Conservation (phyloP, 306 rosid genomes). For the Hippophae gyantsensis region DNA sequence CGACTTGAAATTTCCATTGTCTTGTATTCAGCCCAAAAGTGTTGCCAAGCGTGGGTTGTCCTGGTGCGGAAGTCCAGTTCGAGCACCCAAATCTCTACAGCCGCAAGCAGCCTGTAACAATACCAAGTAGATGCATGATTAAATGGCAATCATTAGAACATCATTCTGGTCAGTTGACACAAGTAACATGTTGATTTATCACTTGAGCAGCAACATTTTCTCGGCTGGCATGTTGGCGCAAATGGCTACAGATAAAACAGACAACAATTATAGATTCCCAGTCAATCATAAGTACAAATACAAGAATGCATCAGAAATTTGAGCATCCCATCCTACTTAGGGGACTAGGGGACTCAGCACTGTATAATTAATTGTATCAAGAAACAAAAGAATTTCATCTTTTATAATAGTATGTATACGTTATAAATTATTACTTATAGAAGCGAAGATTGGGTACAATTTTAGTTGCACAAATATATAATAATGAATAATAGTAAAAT, state of each 20-base stretch:
- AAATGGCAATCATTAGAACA: neutral
- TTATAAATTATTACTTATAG: too few species aligned
- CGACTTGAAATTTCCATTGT: neutral
- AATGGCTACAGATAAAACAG: slow-evolving; percentile 45
- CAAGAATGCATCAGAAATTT: neutral
- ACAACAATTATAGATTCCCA: neutral
- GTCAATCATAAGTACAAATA: neutral
- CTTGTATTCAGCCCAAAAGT: slow-evolving; percentile 22
- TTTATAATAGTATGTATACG: neutral
- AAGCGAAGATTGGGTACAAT: too few species aligned
- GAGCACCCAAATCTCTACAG: slow-evolving; percentile 85
- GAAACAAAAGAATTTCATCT: neutral
- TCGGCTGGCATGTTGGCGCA: slow-evolving; percentile 72
- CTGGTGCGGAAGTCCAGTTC: slow-evolving; percentile 64
- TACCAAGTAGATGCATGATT: neutral
- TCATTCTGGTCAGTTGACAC: neutral
- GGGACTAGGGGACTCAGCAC: too few species aligned
- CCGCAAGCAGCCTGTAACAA: slow-evolving; percentile 65
- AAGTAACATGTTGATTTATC: slow-evolving; percentile 32
- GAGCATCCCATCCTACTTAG: too few species aligned
- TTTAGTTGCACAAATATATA: too few species aligned
- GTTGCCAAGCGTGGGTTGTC: slow-evolving; percentile 60
- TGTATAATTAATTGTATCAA: neutral
- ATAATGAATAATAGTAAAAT: too few species aligned
- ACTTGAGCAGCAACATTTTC: slow-evolving; percentile 84